Conservation (phyloP, 202 grass and related monocot species). For the Schoenoplectus tabernaemontani region DNA sequence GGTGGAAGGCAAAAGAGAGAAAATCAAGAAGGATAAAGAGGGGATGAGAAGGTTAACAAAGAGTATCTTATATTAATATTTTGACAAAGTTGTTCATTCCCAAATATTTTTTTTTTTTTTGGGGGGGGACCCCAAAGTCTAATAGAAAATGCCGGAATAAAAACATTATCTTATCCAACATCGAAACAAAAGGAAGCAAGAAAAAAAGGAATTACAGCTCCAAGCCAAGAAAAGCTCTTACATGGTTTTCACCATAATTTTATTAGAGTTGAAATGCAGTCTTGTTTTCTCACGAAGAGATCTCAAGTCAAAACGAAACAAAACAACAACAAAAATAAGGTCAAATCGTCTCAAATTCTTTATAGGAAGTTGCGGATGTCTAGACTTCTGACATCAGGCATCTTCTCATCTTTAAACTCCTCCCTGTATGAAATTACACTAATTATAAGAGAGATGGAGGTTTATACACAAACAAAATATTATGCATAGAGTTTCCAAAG, state of each 20-base stretch:
- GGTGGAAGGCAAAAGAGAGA: too few species aligned
- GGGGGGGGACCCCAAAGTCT: neutral
- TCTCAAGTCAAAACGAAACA: conserved; percentile 20
- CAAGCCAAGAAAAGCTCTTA: neutral
- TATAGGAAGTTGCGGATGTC: conserved; percentile 83
- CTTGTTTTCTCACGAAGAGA: conserved; percentile 5
- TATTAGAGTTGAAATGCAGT: conserved; percentile 13
- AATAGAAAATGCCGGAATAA: neutral
- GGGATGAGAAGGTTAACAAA: too few species aligned
- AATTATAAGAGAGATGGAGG: neutral
- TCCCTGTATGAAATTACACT: conserved; percentile 37
- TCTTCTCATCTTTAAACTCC: conserved; percentile 88
- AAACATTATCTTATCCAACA: neutral
- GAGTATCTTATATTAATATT: too few species aligned
- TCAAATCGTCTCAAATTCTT: neutral
- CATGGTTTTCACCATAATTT: conserved; percentile 4
- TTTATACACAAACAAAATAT: neutral
- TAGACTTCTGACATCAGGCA: conserved; percentile 72
- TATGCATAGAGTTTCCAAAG: neutral
- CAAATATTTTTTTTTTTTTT: too few species aligned
- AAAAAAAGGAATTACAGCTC: neutral
- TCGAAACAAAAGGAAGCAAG: neutral
- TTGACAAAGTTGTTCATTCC: too few species aligned
- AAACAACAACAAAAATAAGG: conserved; percentile 11
- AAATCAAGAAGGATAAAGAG: too few species aligned